Evolutionary conservation across 768 basidiomycete genomes (phyloP).

Genomic region (Boletus vermiculosoides): DNA sequence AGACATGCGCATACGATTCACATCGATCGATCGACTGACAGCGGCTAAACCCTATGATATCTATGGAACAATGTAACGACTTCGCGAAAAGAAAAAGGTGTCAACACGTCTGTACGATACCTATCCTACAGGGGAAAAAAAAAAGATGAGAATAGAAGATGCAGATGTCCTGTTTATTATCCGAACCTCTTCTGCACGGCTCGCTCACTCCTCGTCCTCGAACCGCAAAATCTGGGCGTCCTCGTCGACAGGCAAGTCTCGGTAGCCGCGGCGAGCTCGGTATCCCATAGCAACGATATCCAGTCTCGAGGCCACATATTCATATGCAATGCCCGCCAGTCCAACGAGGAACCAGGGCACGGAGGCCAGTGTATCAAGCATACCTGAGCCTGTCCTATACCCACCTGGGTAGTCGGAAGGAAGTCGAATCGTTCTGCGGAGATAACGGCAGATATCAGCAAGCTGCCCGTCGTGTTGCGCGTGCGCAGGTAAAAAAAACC

Average conservation of each 20-base stretch:
- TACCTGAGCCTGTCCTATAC: constrained; percentile 44
- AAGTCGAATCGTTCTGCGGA: constrained; percentile 68
- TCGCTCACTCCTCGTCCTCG: constrained; percentile 65
- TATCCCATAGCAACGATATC: constrained; percentile 40
- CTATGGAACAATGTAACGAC: background rate
- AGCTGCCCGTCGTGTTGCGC: background rate
- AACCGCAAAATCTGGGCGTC: constrained; percentile 85
- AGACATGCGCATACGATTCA: background rate
- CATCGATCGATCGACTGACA: background rate
- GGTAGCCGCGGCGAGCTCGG: constrained; percentile 61
- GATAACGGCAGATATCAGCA: constrained; percentile 6
- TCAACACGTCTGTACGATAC: background rate
- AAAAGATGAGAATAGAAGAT: background rate
- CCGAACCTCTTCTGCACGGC: background rate
- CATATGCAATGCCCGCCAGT: constrained; percentile 68
- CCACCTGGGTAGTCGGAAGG: constrained; percentile 45
- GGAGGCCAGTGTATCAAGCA: constrained; percentile 74
- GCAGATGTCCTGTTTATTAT: background rate
- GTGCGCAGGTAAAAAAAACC: constrained; percentile 28
- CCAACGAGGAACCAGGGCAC: constrained; percentile 91
- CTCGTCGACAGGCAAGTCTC: constrained; percentile 79
- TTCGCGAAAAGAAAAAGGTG: background rate
- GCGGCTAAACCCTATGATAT: background rate
- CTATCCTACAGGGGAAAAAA: background rate
- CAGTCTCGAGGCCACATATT: constrained; percentile 53